These are phyloP conservation scores for Bromus sterilis DNA, from an alignment of 176 grass and related monocot species.

Conservation along the genomic window DNA sequence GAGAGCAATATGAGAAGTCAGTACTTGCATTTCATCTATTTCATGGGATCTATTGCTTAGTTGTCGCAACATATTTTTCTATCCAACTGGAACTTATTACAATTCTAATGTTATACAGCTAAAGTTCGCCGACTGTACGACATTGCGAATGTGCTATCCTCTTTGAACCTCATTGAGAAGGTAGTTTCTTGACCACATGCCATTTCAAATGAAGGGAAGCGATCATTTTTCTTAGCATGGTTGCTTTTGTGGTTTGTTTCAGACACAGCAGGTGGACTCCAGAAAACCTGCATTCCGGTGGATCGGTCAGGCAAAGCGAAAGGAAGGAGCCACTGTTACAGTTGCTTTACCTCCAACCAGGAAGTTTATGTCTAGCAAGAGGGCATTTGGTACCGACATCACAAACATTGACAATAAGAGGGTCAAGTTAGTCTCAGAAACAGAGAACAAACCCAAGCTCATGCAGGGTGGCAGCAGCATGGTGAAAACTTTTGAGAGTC, in stretches of 20 bases:
- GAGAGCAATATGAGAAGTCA: constrained; percentile 84
- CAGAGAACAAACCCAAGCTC: constrained; percentile 29
- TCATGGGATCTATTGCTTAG: neutral
- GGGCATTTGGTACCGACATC: constrained; percentile 81
- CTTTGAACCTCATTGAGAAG: constrained; percentile 91
- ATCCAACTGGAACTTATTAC: neutral
- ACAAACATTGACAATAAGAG: constrained; percentile 66
- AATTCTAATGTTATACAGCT: constrained; percentile 41
- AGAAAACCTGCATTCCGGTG: constrained; percentile 91
- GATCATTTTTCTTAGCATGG: neutral
- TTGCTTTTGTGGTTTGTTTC: constrained; percentile 21
- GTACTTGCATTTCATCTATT: constrained; percentile 1
- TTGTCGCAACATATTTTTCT: neutral
- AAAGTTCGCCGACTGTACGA: constrained; percentile 86
- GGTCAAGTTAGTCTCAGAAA: constrained; percentile 21
- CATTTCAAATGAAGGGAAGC: neutral
- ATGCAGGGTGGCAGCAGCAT: constrained; percentile 17
- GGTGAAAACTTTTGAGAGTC: constrained; percentile 37
- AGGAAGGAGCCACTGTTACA: constrained; percentile 1
- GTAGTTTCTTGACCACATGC: constrained; percentile 12
- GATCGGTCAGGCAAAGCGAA: constrained; percentile 55
- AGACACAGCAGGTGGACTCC: constrained; percentile 70
- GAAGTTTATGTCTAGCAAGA: constrained; percentile 40
- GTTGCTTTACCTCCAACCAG: constrained; percentile 10
- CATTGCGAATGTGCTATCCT: constrained; percentile 88